Evolutionary conservation across 2,329 filamentous ascomycete genomes (phyloP).

Genomic region (Aureobasidium subglaciale): DNA sequence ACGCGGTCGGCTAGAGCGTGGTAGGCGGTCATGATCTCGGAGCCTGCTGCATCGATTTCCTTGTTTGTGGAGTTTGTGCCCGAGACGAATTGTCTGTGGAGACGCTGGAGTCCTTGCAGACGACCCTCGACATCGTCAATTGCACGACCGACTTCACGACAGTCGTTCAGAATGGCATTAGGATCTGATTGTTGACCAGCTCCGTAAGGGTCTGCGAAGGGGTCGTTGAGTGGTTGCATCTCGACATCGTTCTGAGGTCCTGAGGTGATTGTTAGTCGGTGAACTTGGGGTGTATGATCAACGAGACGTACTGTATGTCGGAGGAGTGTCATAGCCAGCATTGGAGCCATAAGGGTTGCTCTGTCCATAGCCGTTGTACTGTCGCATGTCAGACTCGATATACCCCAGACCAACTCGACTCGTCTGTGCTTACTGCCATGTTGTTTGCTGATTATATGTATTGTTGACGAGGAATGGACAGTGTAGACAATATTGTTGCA

Average conservation of each 20-base stretch:
- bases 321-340: constrained; percentile 25
- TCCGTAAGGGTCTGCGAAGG: constrained; percentile 22
- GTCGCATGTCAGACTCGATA: constrained; percentile 11
- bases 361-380: constrained; percentile 44
- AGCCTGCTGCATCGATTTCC: constrained; percentile 65
- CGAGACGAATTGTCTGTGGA: constrained; percentile 65
- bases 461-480: background rate
- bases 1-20: constrained; percentile 71
- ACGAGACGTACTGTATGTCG: constrained; percentile 24
- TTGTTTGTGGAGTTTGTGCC: constrained; percentile 56
- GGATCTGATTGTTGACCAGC: constrained; percentile 44
- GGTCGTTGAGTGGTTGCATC: constrained; percentile 56
- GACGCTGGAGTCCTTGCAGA: constrained; percentile 62
- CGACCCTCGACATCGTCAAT: constrained; percentile 68
- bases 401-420: background rate
- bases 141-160: constrained; percentile 68
- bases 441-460: constrained; percentile 9
- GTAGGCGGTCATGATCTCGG: constrained; percentile 78
- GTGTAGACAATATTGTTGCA: background rate
- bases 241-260: constrained; percentile 52
- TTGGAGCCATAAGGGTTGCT: constrained; percentile 48
- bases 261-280: constrained; percentile 17
- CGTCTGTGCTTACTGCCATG: constrained; percentile 17
- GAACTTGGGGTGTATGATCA: background rate
- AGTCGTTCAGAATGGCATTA: constrained; percentile 77